Evolutionary conservation across 2,329 filamentous ascomycete genomes (phyloP), one percentile per base, ranked within the genome.

Genomic region (Alternaria sp.): DNA sequence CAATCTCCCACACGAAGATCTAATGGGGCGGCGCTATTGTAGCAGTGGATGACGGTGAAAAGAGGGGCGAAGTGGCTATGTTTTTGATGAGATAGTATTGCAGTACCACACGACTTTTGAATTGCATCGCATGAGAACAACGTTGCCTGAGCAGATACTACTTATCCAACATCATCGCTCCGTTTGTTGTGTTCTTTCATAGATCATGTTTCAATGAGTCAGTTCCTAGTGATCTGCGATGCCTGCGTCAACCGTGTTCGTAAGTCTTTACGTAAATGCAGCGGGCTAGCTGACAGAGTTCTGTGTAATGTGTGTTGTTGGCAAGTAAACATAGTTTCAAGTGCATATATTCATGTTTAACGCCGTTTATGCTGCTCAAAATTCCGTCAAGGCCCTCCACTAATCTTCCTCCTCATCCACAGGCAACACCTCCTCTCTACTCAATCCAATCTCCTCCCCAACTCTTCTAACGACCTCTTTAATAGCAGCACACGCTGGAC

Each of bases 401-500:
- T 17, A 17, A 17, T 17, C 45, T 39, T 65, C 59, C 14, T 64
- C 56, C 26, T 69, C 67, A 2, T 67, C 66, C 44, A 66, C 63
- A 23, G 62, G 65, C 50, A 77, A 34, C 10, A 77, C 72, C 34
- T 74, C 70, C 14, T 70, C 71, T 11, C 39, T 61, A 14, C 60
- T 58, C 56, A 76, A 44, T 2, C 77, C 75, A 36, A 79, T 68
- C 59, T 75, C 63, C 65, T 82, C 80, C 17, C 86, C 87, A 50
- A 97, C 83, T 46, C 86, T 85, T 70, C 85, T 86, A 34, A 99
- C 93, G 9, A 99, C 93, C 34, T 83, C 82, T 79, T 87, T 89
- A 60, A 99, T 86, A 3, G 94, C 93, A 67, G 84, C 82, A 72
- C 92, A 96, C 1, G 95, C 93, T 33, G 95, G 94, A 67, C 92